Evolutionary conservation across 1,139 yeast genomes (phyloP), one percentile per base, ranked within the genome.

Genomic region (Blastobotrys proliferans): DNA sequence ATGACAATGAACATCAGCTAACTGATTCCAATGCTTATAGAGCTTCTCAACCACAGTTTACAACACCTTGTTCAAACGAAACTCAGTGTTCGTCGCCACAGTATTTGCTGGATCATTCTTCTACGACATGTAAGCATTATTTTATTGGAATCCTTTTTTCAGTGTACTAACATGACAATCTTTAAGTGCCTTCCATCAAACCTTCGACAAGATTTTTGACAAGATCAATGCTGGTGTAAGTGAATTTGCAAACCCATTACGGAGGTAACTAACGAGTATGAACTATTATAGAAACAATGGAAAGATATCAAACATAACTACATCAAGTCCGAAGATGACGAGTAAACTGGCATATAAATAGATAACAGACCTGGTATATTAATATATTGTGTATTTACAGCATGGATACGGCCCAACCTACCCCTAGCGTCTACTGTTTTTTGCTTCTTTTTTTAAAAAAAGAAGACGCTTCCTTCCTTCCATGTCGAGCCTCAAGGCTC

Each of bases 21-120:
- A 10, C 32, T 29, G 18, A 29, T 20, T 16, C 3, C 16, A 20
- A 18, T 3, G 16, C 3, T 4, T 28, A 10, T 33, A 63, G 70
- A 62, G 79, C 51, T 65, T 76, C 57, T 69, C 74, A 63, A 62
- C 82, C 38, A 64, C 77, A 40, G 57, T 81, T 52, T 79, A 77
- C 76, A 80, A 79, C 76, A 73, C 80, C 49, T 66, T 92, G 53
- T 82, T 86, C 77, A 86, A 86, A 78, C 87, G 97, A 76, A 92
- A 92, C 81, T 80, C 97, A 43, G 74, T 84, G 55, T 87, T 77
- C 69, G 95, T 92, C 53, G 90, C 88, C 53, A 73, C 95, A 53
- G 74, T 92, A 51, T 83, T 92, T 57, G 83, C 79, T 41, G 80
- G 86, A 58, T 92, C 98, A 40, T 92, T 92, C 65, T 81, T 82